Percentiles rank a stretch among this genome's conserved stretches.
phyloP scores from a whole-genome alignment of 352 stramenopile species.

The Globisporangium barbulae region DNA sequence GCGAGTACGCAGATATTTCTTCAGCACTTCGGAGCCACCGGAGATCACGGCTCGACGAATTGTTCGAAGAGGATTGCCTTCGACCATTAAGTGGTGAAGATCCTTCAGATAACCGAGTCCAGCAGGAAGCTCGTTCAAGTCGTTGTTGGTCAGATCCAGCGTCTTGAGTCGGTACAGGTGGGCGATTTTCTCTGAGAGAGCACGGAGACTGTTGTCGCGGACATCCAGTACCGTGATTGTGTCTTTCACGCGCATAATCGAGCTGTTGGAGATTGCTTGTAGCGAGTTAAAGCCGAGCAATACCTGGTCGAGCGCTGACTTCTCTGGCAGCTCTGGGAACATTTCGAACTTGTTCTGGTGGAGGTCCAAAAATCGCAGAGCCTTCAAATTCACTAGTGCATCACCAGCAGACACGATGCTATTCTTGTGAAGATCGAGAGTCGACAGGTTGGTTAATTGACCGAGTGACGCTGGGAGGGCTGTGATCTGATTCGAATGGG shows the following conservation, averaged over 20 bases:
- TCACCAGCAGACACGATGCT: slow-evolving; percentile 31
- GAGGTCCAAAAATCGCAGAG: slow-evolving; percentile 65
- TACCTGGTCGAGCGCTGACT: slow-evolving; percentile 57
- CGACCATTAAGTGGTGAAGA: slow-evolving; percentile 67
- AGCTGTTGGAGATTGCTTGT: slow-evolving; percentile 34
- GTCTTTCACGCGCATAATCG: slow-evolving; percentile 50
- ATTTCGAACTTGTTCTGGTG: slow-evolving; percentile 64
- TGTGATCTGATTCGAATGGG: slow-evolving; percentile 58
- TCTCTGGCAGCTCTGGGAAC: slow-evolving; percentile 56
- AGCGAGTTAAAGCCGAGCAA: slow-evolving; percentile 76
- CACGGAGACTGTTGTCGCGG: slow-evolving; percentile 75
- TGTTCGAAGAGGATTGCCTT: slow-evolving; percentile 72
- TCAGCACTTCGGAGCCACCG: slow-evolving; percentile 60
- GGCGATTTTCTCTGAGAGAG: slow-evolving; percentile 50
- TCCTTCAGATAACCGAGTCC: slow-evolving; percentile 75
- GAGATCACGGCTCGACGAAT: slow-evolving; percentile 70
- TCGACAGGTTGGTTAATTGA: slow-evolving; percentile 39
- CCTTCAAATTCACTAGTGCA: slow-evolving; percentile 28
- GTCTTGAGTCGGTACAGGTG: slow-evolving; percentile 74
- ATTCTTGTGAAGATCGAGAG: slow-evolving; percentile 79
- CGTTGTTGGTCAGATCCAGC: slow-evolving; percentile 84
- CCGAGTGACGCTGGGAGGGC: slow-evolving; percentile 49
- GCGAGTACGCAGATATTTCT: slow-evolving; percentile 82
- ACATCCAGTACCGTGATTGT: slow-evolving; percentile 73
- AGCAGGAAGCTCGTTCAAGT: slow-evolving; percentile 64